Conservation (phyloP, 2,329 filamentous ascomycete genomes). For the Cercospora sesami region DNA sequence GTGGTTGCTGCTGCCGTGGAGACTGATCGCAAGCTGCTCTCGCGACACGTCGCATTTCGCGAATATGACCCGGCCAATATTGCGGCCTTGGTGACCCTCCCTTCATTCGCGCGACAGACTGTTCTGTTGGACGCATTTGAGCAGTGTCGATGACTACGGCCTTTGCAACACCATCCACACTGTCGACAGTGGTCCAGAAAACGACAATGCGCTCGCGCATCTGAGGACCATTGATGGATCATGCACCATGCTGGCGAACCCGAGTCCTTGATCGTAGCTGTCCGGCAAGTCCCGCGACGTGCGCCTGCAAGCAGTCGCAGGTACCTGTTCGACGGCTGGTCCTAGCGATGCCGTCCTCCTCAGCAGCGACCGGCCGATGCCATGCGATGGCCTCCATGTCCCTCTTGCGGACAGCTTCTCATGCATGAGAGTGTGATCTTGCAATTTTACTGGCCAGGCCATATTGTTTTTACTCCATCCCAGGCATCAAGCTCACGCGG, state of each 20-base stretch:
- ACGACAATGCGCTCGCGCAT: too few species aligned
- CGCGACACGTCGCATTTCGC: background rate
- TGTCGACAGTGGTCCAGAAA: too few species aligned
- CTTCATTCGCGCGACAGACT: background rate
- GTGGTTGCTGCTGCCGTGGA: background rate
- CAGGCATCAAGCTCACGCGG: constrained; percentile 84
- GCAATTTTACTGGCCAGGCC: background rate
- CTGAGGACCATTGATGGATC: background rate
- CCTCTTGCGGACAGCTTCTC: background rate
- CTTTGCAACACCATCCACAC: too few species aligned
- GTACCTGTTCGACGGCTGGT: background rate
- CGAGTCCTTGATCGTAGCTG: background rate
- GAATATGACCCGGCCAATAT: background rate
- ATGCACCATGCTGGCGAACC: background rate
- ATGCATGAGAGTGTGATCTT: background rate
- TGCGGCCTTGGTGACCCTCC: background rate
- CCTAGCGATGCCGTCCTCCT: background rate
- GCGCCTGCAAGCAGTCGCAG: background rate
- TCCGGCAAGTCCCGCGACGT: background rate
- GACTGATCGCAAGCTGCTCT: background rate
- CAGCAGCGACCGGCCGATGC: background rate
- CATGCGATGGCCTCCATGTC: background rate
- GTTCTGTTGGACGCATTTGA: background rate
- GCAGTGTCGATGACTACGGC: too few species aligned
- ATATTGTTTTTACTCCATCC: constrained; percentile 64